Conservation (phyloP, 1,139 yeast species). For the Hemisphaericaspora lyxosophila region DNA sequence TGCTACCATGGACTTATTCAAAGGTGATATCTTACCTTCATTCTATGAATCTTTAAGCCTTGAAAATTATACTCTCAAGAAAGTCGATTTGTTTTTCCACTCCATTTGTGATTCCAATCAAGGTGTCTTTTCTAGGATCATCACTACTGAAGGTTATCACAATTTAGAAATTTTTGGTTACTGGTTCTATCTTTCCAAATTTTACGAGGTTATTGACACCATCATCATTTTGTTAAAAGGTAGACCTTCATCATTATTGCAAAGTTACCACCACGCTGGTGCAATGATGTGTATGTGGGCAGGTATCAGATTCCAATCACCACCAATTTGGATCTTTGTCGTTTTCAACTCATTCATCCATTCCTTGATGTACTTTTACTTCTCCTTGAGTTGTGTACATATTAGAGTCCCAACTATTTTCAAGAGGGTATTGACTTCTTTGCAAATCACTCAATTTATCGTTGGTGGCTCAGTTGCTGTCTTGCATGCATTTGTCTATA, state of each 20-base stretch:
- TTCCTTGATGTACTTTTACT: conserved; percentile 74
- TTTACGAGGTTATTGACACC: conserved; percentile 73
- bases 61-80: conserved; percentile 11
- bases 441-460: conserved; percentile 71
- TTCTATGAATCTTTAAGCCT: conserved; percentile 13
- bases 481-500: conserved; percentile 61
- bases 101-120: conserved; percentile 60
- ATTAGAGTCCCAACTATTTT: conserved; percentile 58
- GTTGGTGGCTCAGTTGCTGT: conserved; percentile 70
- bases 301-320: conserved; percentile 68
- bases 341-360: conserved; percentile 78
- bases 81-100: conserved; percentile 45
- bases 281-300: conserved; percentile 87
- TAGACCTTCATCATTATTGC: conserved; percentile 64
- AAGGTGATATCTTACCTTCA: conserved; percentile 13
- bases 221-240: conserved; percentile 68
- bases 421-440: conserved; percentile 61
- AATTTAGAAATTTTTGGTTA: conserved; percentile 64
- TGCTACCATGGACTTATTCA: conserved; percentile 32
- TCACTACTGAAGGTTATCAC: conserved; percentile 23
- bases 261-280: conserved; percentile 79
- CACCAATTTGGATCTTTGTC: conserved; percentile 81
- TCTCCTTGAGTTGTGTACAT: conserved; percentile 61
- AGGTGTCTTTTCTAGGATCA: conserved; percentile 50
- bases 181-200: conserved; percentile 70